These are phyloP conservation scores for Aureobasidium melanogenum DNA, from an alignment of 2,329 filamentous ascomycete species.

Conservation along the genomic window DNA sequence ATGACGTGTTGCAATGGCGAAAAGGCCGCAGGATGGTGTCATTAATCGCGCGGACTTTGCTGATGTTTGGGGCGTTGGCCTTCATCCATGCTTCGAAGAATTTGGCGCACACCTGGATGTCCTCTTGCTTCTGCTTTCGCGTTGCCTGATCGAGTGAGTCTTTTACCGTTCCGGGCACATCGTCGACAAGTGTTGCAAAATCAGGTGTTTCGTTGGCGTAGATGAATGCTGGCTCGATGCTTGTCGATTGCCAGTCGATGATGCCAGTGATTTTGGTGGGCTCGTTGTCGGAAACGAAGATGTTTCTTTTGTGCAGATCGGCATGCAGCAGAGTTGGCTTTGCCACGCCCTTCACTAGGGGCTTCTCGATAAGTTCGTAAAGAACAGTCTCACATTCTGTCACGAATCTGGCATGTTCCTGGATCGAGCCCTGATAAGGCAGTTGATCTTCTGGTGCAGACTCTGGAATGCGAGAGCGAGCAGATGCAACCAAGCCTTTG, in stretches of 20 bases:
- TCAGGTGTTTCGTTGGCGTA: constrained; percentile 16
- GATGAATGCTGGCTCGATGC: constrained; percentile 16
- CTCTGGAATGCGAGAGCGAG: not conserved
- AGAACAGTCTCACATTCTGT: not conserved
- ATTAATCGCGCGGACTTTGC: not conserved
- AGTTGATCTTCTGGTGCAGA: not conserved
- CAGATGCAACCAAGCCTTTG: not conserved
- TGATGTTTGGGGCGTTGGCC: not conserved
- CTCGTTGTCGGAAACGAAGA: constrained; percentile 25
- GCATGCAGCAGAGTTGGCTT: constrained; percentile 23
- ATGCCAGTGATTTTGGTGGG: constrained; percentile 24
- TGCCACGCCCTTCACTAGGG: not conserved
- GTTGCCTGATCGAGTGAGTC: not conserved
- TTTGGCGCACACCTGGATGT: not conserved
- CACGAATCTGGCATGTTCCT: not conserved
- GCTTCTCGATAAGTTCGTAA: not conserved
- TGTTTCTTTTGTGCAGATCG: constrained; percentile 26
- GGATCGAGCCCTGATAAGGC: not conserved
- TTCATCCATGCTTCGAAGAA: constrained; percentile 1
- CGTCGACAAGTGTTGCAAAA: constrained; percentile 12
- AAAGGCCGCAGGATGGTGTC: not conserved
- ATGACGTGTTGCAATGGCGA: not conserved
- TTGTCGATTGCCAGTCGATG: constrained; percentile 28
- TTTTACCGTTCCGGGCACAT: not conserved
- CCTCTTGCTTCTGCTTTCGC: not conserved